Evolutionary conservation across 2,329 filamentous ascomycete species (phyloP), one percentile per base, ranked within the genome.

Genomic region (Pestalotiopsis sp.): DNA sequence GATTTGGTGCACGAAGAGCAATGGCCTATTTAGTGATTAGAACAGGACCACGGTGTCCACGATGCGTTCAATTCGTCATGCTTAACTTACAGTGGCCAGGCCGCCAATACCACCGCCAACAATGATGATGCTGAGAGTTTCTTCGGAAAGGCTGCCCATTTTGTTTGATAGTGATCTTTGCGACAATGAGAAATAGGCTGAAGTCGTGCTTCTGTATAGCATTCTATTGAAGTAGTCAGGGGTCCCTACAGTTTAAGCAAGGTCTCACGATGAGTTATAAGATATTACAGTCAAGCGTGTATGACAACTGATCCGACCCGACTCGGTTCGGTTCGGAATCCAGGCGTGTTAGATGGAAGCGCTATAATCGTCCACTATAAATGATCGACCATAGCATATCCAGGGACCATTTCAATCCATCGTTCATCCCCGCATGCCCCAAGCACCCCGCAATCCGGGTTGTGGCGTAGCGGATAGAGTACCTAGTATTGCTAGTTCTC

Each of bases 1-100:
- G 69, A 17, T 72, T 74, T 0, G 74, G 71, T 3, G 71, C 75
- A 64, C 81, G 75, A 12, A 83, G 72, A 4, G 81, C 81, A 38
- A 81, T 79, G n/a, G 79, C 79, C 73, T 78, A 9, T 2, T 13
- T 4, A 2, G 3, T 9, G 12, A n/a, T 67, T 61, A 3, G 23
- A 27, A 20, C 3, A 61, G 12, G 4, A 12, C 1, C 25, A 20
- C 27, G 20, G 49, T 3, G n/a, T 2, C 3, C 17, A 25, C n/a
- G 31, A 57, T 9, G 62, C 59, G 2, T 23, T 27, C 4, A 20
- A 7, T 57, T 7, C 13, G 23, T 20, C 39, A 45, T n/a, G 2
- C 17, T 9, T 41, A 57, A 23, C 68, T 66, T 64, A 76, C 76
- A 6, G 75, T 74, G 45, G 75, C 72, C 38, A 78, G 69, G 39